Evolutionary conservation across 2,329 filamentous ascomycete species (phyloP).

Genomic region (Alternaria incomplexa): DNA sequence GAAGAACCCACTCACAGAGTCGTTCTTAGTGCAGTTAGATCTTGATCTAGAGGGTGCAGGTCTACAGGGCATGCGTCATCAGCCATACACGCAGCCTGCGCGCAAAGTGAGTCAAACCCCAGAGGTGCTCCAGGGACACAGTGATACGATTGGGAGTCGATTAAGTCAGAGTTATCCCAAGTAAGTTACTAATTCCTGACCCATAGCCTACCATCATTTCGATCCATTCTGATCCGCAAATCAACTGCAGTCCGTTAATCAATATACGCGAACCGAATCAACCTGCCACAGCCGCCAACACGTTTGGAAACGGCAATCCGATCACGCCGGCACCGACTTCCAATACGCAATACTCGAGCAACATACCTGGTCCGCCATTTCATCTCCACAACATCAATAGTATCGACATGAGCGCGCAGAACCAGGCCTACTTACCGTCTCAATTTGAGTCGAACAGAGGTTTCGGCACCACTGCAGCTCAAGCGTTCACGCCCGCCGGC

Average conservation of each 20-base stretch:
- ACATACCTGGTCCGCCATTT: conserved; percentile 29
- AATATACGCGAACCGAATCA: conserved; percentile 44
- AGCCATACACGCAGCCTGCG: conserved; percentile 53
- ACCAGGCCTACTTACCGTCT: conserved; percentile 15
- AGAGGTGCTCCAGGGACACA: conserved; percentile 5
- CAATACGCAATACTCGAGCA: conserved; percentile 16
- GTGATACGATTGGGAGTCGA: conserved; percentile 4
- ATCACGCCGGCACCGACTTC: neutral
- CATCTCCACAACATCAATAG: conserved; percentile 25
- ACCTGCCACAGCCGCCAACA: conserved; percentile 32
- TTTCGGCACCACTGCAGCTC: neutral
- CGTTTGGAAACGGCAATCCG: conserved; percentile 27
- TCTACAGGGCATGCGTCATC: conserved; percentile 53
- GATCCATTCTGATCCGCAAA: conserved; percentile 31
- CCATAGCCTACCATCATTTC: conserved; percentile 19
- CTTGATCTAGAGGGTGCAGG: conserved; percentile 83
- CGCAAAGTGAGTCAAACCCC: conserved; percentile 9
- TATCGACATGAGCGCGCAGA: conserved; percentile 32
- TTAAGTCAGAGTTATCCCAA: neutral
- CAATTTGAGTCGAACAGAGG: conserved; percentile 4
- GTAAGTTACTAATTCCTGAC: conserved; percentile 20
- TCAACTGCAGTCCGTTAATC: conserved; percentile 41
- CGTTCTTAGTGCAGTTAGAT: conserved; percentile 90
- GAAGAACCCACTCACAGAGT: conserved; percentile 90
- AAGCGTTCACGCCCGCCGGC: conserved; percentile 8